phyloP scores from a whole-genome alignment of 2,329 filamentous ascomycete genomes.

The Simplicillium aogashimaense region DNA sequence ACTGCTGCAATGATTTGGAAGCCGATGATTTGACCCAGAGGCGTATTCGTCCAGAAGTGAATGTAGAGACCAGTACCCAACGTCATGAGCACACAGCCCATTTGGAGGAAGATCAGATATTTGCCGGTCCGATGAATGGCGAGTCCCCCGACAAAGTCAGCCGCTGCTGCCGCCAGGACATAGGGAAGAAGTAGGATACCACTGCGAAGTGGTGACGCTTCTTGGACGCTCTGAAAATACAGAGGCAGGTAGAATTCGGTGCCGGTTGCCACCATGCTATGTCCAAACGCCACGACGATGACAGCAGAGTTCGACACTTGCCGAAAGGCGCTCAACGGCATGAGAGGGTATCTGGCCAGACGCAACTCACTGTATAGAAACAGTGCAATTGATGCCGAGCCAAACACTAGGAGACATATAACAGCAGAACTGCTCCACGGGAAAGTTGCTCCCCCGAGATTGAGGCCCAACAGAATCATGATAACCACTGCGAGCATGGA shows the following conservation, averaged over 20 bases:
- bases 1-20: conserved; percentile 52
- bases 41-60: conserved; percentile 39
- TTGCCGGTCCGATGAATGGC: conserved; percentile 36
- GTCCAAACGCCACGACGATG: conserved; percentile 34
- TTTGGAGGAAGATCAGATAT: conserved; percentile 45
- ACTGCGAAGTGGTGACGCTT: conserved; percentile 21
- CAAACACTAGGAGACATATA: conserved; percentile 53
- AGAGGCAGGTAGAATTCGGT: conserved; percentile 63
- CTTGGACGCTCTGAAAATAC: conserved; percentile 61
- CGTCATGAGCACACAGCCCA: conserved; percentile 42
- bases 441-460: conserved; percentile 54
- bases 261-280: conserved; percentile 39
- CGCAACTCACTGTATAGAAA: conserved; percentile 55
- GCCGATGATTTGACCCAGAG: conserved; percentile 36
- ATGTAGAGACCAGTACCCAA: conserved; percentile 50
- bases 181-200: conserved; percentile 5
- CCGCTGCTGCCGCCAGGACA: conserved; percentile 19
- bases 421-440: conserved; percentile 55
- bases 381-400: conserved; percentile 32
- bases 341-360: conserved; percentile 56
- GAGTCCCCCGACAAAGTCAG: conserved; percentile 17
- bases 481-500: conserved; percentile 54
- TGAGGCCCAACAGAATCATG: conserved; percentile 61
- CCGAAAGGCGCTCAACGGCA: conserved; percentile 54
- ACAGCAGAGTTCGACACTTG: conserved; percentile 45